phyloP scores from a whole-genome alignment of 257 asterid species.

The Solanum phureja region DNA sequence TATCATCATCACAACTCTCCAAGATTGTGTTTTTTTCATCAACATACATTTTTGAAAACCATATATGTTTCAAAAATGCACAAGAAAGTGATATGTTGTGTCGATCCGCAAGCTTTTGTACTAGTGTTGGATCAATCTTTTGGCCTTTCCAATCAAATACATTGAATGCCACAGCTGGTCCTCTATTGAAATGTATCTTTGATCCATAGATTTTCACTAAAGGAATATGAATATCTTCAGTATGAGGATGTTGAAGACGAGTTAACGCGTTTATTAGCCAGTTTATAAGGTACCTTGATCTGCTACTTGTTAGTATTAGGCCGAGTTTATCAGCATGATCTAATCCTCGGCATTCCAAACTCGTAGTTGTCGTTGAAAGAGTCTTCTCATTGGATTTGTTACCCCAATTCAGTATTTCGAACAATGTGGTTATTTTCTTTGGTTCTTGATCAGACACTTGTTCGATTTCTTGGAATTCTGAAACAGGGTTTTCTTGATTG shows the following conservation, averaged over 20 bases:
- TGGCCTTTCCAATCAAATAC: constrained; percentile 84
- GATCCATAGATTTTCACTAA: constrained; percentile 59
- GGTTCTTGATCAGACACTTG: neutral
- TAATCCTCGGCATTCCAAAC: constrained; percentile 36
- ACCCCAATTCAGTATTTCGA: constrained; percentile 16
- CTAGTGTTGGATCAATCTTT: constrained; percentile 50
- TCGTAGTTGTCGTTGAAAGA: neutral
- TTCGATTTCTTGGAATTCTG: neutral
- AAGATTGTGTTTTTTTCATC: constrained; percentile 21
- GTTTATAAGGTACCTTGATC: constrained; percentile 43
- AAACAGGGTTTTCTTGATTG: constrained; percentile 8
- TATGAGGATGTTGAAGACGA: constrained; percentile 52
- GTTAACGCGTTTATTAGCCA: constrained; percentile 66
- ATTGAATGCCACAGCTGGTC: constrained; percentile 61
- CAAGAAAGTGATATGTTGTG: constrained; percentile 41
- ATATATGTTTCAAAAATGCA: constrained; percentile 47
- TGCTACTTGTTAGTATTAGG: constrained; percentile 44
- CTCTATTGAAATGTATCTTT: constrained; percentile 42
- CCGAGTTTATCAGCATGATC: constrained; percentile 74
- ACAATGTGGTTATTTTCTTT: constrained; percentile 3
- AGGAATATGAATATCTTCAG: constrained; percentile 38
- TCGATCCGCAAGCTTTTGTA: constrained; percentile 74
- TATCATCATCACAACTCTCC: constrained; percentile 5
- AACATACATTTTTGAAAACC: constrained; percentile 27
- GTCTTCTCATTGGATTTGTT: neutral